Evolutionary conservation across 2,329 filamentous ascomycete genomes (phyloP).

Genomic region (Elsinoe ampelina): DNA sequence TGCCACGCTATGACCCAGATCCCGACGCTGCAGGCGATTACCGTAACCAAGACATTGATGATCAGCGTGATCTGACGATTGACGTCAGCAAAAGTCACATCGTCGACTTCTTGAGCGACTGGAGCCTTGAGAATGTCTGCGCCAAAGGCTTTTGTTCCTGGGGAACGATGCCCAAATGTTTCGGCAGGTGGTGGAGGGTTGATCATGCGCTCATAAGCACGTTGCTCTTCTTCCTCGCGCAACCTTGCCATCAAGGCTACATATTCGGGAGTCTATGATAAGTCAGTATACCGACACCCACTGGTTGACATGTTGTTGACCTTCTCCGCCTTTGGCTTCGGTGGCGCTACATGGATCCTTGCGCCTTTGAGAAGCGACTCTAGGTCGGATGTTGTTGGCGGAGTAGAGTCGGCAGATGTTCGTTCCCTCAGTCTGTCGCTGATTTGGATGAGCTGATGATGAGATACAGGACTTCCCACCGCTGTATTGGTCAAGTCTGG

Average conservation of each 20-base stretch:
- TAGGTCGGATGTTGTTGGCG: slow-evolving; percentile 38
- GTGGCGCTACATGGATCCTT: slow-evolving; percentile 66
- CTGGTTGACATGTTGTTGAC: slow-evolving; percentile 38
- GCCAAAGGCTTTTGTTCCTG: slow-evolving; percentile 47
- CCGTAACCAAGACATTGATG: slow-evolving; percentile 80
- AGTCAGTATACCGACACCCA: slow-evolving; percentile 14
- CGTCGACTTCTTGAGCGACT: slow-evolving; percentile 47
- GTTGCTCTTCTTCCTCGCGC: slow-evolving; percentile 70
- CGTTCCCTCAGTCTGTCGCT: slow-evolving; percentile 29
- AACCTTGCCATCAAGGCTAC: slow-evolving; percentile 79
- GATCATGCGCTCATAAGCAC: slow-evolving; percentile 72
- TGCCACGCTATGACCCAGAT: slow-evolving; percentile 70
- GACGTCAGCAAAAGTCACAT: slow-evolving; percentile 60
- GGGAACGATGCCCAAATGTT: slow-evolving; percentile 52
- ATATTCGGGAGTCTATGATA: slow-evolving; percentile 62
- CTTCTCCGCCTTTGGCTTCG: slow-evolving; percentile 65
- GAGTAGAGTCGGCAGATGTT: slow-evolving; percentile 5
- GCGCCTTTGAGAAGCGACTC: slow-evolving; percentile 64
- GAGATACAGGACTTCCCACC: slow-evolving; percentile 60
- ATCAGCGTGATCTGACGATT: slow-evolving; percentile 77
- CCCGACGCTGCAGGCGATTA: slow-evolving; percentile 66
- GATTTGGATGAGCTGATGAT: slow-evolving; percentile 57
- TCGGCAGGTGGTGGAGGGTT: slow-evolving; percentile 49
- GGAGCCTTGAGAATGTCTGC: slow-evolving; percentile 36
- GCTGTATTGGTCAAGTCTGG: slow-evolving; percentile 43